A percentile compares a stretch with the other conserved stretches of the same genome.
These are phyloP conservation scores for Maudiozyma saulgeensis DNA, from an alignment of 805 yeast genomes.

Conservation along the genomic window DNA sequence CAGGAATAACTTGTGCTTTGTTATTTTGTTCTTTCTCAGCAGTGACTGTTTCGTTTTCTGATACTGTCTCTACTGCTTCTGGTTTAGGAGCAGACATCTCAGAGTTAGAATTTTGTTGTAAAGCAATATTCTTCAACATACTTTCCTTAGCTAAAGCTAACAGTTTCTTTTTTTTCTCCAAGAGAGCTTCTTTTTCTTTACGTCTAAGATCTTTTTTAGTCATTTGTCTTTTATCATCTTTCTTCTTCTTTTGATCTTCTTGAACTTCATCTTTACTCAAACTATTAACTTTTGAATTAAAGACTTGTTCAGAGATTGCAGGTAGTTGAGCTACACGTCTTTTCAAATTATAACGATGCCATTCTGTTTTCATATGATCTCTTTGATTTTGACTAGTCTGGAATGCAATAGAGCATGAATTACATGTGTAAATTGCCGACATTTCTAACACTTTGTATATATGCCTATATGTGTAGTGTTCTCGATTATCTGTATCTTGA, in stretches of 20 bases:
- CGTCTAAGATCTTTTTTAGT: constrained; percentile 36
- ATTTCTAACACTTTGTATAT: constrained; percentile 1
- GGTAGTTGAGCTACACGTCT: constrained; percentile 86
- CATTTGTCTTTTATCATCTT: constrained; percentile 20
- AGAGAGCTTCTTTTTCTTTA: constrained; percentile 34
- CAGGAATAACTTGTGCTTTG: not conserved
- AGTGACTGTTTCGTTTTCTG: not conserved
- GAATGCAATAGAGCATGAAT: constrained; percentile 77
- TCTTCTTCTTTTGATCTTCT: constrained; percentile 3
- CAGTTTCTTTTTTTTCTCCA: constrained; percentile 34
- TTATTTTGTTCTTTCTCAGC: not conserved
- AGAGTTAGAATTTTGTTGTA: constrained; percentile 2
- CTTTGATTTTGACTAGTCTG: constrained; percentile 71
- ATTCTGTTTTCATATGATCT: constrained; percentile 89
- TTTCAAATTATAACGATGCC: constrained; percentile 95
- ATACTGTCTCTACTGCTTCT: not conserved
- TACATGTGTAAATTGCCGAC: constrained; percentile 52
- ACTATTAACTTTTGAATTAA: constrained; percentile 56
- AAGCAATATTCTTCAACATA: constrained; percentile 25
- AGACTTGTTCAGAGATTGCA: constrained; percentile 54
- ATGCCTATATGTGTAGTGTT: not conserved
- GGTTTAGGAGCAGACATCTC: constrained; percentile 5
- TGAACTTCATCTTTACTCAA: constrained; percentile 13
- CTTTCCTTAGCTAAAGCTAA: constrained; percentile 34
- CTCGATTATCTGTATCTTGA: too few species aligned